Conservation (phyloP, 2,329 filamentous ascomycete genomes). For the Westerdykella ornata region DNA sequence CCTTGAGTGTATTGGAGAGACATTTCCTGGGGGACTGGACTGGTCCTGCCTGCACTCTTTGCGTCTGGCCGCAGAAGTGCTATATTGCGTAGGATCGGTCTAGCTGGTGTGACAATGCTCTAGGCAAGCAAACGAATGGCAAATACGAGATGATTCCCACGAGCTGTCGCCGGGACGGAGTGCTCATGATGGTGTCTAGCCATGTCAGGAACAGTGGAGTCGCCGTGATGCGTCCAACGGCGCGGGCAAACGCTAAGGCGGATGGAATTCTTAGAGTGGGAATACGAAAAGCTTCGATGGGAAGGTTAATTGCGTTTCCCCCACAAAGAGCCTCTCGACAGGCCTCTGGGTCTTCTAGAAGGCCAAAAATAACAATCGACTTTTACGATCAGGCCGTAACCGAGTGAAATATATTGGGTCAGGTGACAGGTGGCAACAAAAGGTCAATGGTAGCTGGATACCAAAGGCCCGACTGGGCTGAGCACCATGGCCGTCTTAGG, state of each 20-base stretch:
- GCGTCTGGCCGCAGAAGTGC: conserved; percentile 12
- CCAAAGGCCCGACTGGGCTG: conserved; percentile 2
- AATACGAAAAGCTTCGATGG: conserved; percentile 31
- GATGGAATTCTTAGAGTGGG: conserved; percentile 18
- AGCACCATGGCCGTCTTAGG: conserved; percentile 2
- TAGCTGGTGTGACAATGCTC: conserved; percentile 1
- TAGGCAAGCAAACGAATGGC: background rate
- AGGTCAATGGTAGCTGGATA: background rate
- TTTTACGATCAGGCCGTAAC: conserved; percentile 19
- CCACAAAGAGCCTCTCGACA: conserved; percentile 15
- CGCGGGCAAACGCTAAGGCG: conserved; percentile 6
- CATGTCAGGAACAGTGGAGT: conserved; percentile 4
- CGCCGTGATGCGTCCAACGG: conserved; percentile 4
- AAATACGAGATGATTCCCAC: conserved; percentile 1
- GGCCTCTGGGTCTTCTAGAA: conserved; percentile 4
- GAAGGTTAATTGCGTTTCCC: conserved; percentile 20
- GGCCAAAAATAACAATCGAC: conserved; percentile 26
- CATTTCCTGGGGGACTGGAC: conserved; percentile 14
- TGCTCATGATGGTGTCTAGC: conserved; percentile 5
- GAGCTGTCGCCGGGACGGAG: conserved; percentile 1
- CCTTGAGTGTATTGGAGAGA: conserved; percentile 13
- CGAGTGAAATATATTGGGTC: conserved; percentile 16
- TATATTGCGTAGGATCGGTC: conserved; percentile 22
- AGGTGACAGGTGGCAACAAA: conserved; percentile 20
- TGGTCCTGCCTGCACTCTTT: conserved; percentile 8